Base-by-base conservation (phyloP, 2,329 filamentous ascomycete genomes). In the Talaromyces albobiverticillius region DNA sequence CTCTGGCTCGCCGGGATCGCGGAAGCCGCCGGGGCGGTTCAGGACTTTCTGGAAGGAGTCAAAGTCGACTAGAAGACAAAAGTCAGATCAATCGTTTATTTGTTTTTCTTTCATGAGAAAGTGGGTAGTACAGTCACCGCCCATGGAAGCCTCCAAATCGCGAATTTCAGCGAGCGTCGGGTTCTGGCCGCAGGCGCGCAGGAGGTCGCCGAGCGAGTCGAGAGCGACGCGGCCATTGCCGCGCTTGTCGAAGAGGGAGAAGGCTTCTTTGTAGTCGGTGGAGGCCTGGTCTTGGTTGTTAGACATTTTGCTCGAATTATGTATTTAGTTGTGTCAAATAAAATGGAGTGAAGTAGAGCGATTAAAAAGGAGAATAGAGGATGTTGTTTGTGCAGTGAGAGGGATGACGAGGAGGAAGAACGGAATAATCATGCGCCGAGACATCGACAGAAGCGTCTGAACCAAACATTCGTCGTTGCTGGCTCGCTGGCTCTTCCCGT, bases 181-280 rank as follows among this genome's bases (percentile, higher is more conserved):
- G 78, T 99, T 99, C 80, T 99, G 94, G 46, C 94, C 94, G 72
- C 94, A 99, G 53, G 94, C 94, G 71, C 94, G 89, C 62, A 99
- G 85, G 57, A 99, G 83, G 73, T 99, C 94, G 64, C 94, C 94
- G 54, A 99, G 84, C 61, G 87, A 88, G 62, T 93, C 88, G 72
- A 92, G 81, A 38, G 88, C 77, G 64, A 97, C 94, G 66, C 92
- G 92, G 70, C 93, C 92, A 71, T 90, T 95, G 71, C 94, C 94
- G 75, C 94, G 93, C 86, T 96, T 97, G 83, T 99, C 94, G 82
- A 97, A 99, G 73, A 99, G 89, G 67, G 92, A 92, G 78, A 99
- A 99, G 65, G 94, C 94, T 87, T 99, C 94, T 82, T 97, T 97
- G 90, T 97, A 99, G 87, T 99, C 97, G 79, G 93, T 97, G 58